Evolutionary conservation across 768 basidiomycete genomes (phyloP).

Genomic region (Kwoniella dejecticola): DNA sequence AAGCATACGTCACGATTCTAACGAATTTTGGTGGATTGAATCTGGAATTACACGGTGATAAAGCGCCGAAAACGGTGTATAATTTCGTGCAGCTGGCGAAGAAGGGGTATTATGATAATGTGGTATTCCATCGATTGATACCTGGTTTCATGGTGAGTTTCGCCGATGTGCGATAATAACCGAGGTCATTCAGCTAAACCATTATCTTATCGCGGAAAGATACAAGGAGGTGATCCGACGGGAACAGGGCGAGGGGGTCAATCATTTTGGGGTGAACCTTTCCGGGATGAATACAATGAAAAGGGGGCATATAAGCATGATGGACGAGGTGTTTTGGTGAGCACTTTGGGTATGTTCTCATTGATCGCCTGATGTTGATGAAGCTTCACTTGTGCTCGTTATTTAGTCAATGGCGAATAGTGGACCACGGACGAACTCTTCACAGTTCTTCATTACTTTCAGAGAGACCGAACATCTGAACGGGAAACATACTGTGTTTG

Average conservation of each 20-base stretch:
- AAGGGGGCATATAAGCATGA: constrained; percentile 89
- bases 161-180: background rate
- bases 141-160: constrained; percentile 89
- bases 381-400: constrained; percentile 1
- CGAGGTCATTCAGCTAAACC: background rate
- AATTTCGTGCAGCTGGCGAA: constrained; percentile 94
- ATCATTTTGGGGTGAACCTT: constrained; percentile 92
- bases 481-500: constrained; percentile 94
- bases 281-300: constrained; percentile 88
- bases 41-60: constrained; percentile 63
- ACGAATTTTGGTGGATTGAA: constrained; percentile 84
- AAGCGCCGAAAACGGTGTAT: constrained; percentile 95
- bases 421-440: constrained; percentile 87
- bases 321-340: constrained; percentile 69
- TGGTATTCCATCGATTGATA: constrained; percentile 86
- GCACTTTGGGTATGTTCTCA: constrained; percentile 6
- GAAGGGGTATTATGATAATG: constrained; percentile 84
- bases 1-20: constrained; percentile 93
- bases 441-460: constrained; percentile 94
- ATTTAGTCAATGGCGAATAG: constrained; percentile 86
- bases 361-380: background rate
- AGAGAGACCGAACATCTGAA: constrained; percentile 78
- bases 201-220: constrained; percentile 62
- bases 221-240: constrained; percentile 97
- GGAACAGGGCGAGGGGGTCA: constrained; percentile 93